phyloP scores from a whole-genome alignment of 2,329 filamentous ascomycete species.

The Talaromyces sp. region DNA sequence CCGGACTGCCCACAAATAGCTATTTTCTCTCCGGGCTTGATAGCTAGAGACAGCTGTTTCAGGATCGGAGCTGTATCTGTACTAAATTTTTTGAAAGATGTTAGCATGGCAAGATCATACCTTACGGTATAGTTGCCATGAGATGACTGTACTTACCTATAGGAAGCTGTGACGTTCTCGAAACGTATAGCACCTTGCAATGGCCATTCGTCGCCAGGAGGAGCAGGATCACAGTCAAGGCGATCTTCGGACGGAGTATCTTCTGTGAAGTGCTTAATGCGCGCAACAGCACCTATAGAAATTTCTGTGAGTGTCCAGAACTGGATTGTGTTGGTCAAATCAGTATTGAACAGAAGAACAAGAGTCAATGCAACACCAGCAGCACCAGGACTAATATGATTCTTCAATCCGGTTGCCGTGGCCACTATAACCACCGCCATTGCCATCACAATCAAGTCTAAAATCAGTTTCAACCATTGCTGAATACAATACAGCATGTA shows the following conservation, averaged over 20 bases:
- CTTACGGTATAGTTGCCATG: not conserved
- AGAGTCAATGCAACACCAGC: conserved; percentile 55
- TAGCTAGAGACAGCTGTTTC: conserved; percentile 44
- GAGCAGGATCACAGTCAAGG: not conserved
- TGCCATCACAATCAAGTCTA: conserved; percentile 50
- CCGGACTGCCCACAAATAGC: conserved; percentile 43
- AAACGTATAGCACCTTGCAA: not conserved
- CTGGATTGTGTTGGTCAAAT: conserved; percentile 48
- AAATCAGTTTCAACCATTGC: conserved; percentile 53
- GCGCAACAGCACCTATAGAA: conserved; percentile 54
- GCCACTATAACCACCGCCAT: conserved; percentile 50
- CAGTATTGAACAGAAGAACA: conserved; percentile 52
- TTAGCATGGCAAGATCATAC: not conserved
- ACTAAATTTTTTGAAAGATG: conserved; percentile 17
- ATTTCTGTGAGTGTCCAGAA: conserved; percentile 59
- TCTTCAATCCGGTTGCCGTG: conserved; percentile 45
- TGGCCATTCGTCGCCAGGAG: not conserved
- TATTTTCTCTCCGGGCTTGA: conserved; percentile 42
- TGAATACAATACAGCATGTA: conserved; percentile 59
- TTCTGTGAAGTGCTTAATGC: conserved; percentile 52
- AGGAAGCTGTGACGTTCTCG: not conserved
- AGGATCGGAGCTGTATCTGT: conserved; percentile 36
- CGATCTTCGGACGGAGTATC: conserved; percentile 33
- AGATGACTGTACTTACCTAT: not conserved
- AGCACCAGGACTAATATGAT: conserved; percentile 45